These are phyloP conservation scores for Camelina hispida DNA, from an alignment of 345 rosid species.

Conservation along the genomic window DNA sequence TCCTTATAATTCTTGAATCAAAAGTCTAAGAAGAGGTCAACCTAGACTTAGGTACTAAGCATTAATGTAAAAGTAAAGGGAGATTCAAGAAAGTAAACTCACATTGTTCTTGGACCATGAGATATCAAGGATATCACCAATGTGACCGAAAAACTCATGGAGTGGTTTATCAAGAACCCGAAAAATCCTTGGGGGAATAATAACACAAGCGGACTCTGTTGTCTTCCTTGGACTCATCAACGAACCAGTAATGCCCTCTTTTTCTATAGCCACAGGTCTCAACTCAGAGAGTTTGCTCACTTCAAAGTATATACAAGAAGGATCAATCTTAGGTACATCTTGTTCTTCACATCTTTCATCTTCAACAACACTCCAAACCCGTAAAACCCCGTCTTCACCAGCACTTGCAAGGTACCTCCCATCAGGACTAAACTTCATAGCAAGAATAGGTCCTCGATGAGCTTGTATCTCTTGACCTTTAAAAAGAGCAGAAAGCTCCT, in stretches of 20 bases:
- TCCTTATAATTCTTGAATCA: background rate
- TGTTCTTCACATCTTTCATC: slow-evolving; percentile 64
- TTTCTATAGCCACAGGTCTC: slow-evolving; percentile 63
- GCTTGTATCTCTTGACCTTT: slow-evolving; percentile 79
- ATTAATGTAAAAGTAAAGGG: slow-evolving; percentile 13
- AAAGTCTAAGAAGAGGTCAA: slow-evolving; percentile 2
- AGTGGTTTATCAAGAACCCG: slow-evolving; percentile 74
- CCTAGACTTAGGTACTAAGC: slow-evolving; percentile 30
- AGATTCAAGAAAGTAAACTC: slow-evolving; percentile 41
- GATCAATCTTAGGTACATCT: slow-evolving; percentile 74
- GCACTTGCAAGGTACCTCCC: slow-evolving; percentile 85
- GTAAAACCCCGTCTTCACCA: slow-evolving; percentile 67
- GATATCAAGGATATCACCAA: slow-evolving; percentile 68
- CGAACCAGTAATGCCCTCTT: slow-evolving; percentile 53
- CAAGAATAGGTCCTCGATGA: slow-evolving; percentile 69
- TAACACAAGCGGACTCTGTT: slow-evolving; percentile 80
- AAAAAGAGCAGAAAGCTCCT: slow-evolving; percentile 78
- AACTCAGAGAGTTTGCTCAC: slow-evolving; percentile 71
- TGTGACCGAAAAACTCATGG: slow-evolving; percentile 73
- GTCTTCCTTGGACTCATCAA: slow-evolving; percentile 63
- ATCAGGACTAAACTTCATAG: slow-evolving; percentile 85
- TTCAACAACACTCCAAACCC: slow-evolving; percentile 75
- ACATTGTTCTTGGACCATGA: slow-evolving; percentile 86
- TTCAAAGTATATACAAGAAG: slow-evolving; percentile 76
- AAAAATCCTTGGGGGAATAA: slow-evolving; percentile 80